Evolutionary conservation across 257 asterid species (phyloP).

Genomic region (Solanum gandarillasii): DNA sequence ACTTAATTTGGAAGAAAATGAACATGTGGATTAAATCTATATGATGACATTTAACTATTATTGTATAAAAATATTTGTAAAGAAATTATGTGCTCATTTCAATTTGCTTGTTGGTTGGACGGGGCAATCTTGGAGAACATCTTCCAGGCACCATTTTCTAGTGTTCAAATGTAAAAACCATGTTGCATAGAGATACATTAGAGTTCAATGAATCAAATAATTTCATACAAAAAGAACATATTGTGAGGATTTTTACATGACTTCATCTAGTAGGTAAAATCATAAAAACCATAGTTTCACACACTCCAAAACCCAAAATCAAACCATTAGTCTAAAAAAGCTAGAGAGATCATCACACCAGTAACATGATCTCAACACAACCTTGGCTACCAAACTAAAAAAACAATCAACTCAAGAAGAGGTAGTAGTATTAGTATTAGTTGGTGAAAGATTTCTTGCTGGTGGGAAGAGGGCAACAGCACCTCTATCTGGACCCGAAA

Average conservation of each 20-base stretch:
- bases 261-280: constrained; percentile 1
- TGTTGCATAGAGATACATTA: neutral
- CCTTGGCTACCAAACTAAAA: neutral
- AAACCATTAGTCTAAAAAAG: neutral
- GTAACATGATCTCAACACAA: neutral
- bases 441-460: constrained; percentile 25
- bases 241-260: neutral
- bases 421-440: neutral
- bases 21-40: no score
- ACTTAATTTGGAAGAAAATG: neutral
- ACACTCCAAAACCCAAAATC: neutral
- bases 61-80: neutral
- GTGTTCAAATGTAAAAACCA: neutral
- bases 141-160: neutral
- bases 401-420: neutral
- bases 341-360: neutral
- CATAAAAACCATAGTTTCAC: neutral
- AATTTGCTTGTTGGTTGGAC: neutral
- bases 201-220: neutral
- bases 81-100: neutral
- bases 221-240: neutral
- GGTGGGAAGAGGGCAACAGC: constrained; percentile 73
- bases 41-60: no score
- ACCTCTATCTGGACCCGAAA: constrained; percentile 39
- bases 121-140: neutral